Percentiles rank a stretch among this genome's conserved stretches.
Conservation (phyloP, 495 filamentous ascomycete species). For the Lasiosphaeriaceae sp. region DNA sequence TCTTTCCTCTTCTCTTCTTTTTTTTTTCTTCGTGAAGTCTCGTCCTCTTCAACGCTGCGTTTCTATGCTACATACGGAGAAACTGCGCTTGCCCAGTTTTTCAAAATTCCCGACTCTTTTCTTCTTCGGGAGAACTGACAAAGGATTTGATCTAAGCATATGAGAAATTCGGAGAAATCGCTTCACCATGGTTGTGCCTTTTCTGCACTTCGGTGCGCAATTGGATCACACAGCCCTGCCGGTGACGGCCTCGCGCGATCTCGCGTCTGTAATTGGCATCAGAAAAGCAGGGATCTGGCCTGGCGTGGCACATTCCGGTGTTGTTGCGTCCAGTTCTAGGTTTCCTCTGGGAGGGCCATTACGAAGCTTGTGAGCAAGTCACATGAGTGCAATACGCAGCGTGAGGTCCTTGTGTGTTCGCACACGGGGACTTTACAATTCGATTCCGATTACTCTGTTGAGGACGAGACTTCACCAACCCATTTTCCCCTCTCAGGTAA, state of each 20-base stretch:
- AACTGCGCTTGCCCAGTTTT: slow-evolving; percentile 35
- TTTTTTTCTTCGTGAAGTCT: slow-evolving; percentile 60
- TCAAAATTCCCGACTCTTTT: slow-evolving; percentile 16
- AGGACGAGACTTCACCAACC: slow-evolving; percentile 20
- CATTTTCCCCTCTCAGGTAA: slow-evolving; percentile 15
- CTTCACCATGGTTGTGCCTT: slow-evolving; percentile 9
- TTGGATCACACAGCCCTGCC: slow-evolving; percentile 8
- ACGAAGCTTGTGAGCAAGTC: slow-evolving; percentile 22
- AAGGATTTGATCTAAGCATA: slow-evolving; percentile 56
- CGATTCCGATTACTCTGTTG: slow-evolving; percentile 26
- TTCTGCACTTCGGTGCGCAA: not conserved
- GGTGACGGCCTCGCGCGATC: slow-evolving; percentile 20
- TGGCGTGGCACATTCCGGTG: not conserved
- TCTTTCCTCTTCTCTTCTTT: slow-evolving; percentile 24
- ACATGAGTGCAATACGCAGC: slow-evolving; percentile 26
- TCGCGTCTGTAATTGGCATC: slow-evolving; percentile 23
- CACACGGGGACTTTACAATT: slow-evolving; percentile 10
- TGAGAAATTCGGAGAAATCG: slow-evolving; percentile 99
- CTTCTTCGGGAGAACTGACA: too few relatives aligned
- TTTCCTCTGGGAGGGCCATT: slow-evolving; percentile 22
- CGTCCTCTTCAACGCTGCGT: slow-evolving; percentile 97
- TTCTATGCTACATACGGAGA: slow-evolving; percentile 98
- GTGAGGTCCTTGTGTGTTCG: slow-evolving; percentile 3
- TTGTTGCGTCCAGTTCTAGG: not conserved
- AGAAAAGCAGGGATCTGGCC: slow-evolving; percentile 19